A percentile compares a stretch with the other conserved stretches of the same genome.
phyloP scores from a whole-genome alignment of 495 filamentous ascomycete genomes.

The Aspergillus haitiensis region DNA sequence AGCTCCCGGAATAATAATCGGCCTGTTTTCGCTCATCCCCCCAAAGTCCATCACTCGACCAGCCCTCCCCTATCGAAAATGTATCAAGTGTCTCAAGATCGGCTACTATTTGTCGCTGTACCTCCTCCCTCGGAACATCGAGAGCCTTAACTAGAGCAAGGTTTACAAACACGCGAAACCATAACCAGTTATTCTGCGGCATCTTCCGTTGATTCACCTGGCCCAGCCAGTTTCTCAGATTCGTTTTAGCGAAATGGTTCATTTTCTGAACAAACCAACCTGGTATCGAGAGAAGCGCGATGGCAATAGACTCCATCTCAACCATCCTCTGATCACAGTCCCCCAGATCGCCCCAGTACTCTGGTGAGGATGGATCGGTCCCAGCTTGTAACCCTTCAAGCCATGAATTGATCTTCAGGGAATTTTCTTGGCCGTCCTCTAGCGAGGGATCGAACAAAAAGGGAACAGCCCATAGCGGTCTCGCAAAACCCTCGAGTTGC shows the following conservation, averaged over 20 bases:
- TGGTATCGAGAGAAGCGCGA: slow-evolving; percentile 21
- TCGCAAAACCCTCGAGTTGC: slow-evolving; percentile 27
- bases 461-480: slow-evolving; percentile 26
- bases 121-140: slow-evolving; percentile 15
- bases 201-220: slow-evolving; percentile 24
- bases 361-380: slow-evolving; percentile 22
- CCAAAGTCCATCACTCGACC: slow-evolving; percentile 73
- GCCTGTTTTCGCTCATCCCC: slow-evolving; percentile 34
- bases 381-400: slow-evolving; percentile 22
- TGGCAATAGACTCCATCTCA: slow-evolving; percentile 28
- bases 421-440: too few species aligned
- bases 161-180: slow-evolving; percentile 29
- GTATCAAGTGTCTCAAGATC: slow-evolving; percentile 24
- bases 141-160: slow-evolving; percentile 22
- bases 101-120: slow-evolving; percentile 14
- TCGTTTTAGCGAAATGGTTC: slow-evolving; percentile 6
- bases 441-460: slow-evolving; percentile 6
- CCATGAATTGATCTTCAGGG: slow-evolving; percentile 18
- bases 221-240: slow-evolving; percentile 20
- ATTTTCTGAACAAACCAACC: slow-evolving; percentile 15
- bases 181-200: slow-evolving; percentile 31
- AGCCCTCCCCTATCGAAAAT: slow-evolving; percentile 59
- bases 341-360: slow-evolving; percentile 29
- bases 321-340: slow-evolving; percentile 31
- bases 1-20: slow-evolving; percentile 31